phyloP scores from a whole-genome alignment of 176 grass and related monocot species.

The Chloris gayana region DNA sequence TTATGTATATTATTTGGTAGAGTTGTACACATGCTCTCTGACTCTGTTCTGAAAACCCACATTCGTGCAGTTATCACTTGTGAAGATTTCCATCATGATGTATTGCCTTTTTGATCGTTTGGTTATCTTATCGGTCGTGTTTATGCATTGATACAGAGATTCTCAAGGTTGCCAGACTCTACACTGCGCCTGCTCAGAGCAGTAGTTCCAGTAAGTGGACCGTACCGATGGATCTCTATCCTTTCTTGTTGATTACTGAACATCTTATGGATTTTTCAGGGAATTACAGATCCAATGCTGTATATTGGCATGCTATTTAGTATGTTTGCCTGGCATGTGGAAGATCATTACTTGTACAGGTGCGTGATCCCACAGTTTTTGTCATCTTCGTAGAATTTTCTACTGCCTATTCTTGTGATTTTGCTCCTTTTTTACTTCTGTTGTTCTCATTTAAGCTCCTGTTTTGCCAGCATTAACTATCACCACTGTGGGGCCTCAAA shows the following conservation, averaged over 20 bases:
- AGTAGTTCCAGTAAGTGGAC: conserved; percentile 75
- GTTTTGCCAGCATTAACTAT: conserved; percentile 82
- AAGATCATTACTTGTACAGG: conserved; percentile 99
- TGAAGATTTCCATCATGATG: conserved; percentile 20
- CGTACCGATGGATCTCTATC: conserved; percentile 12
- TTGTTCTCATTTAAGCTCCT: conserved; percentile 34
- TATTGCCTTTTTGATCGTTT: conserved; percentile 4
- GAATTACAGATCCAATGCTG: conserved; percentile 98
- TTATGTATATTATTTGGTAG: conserved; percentile 14
- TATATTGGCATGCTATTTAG: conserved; percentile 99
- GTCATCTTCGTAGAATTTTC: background rate
- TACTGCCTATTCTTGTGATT: conserved; percentile 31
- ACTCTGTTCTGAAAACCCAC: background rate
- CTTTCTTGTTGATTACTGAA: conserved; percentile 12
- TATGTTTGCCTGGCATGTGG: conserved; percentile 99
- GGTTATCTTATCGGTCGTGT: conserved; percentile 14
- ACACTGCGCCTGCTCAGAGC: conserved; percentile 73
- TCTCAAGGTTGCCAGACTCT: conserved; percentile 85
- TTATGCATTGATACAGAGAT: conserved; percentile 60
- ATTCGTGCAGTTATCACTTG: conserved; percentile 28
- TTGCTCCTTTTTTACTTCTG: conserved; percentile 19
- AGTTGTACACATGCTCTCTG: background rate
- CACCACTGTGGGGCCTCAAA: conserved; percentile 97
- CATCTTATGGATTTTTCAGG: conserved; percentile 55
- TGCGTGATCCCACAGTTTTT: conserved; percentile 39